Evolutionary conservation across 148 eudicot genomes (phyloP), one percentile per base, ranked within the genome.

Genomic region (Nepenthes mirabilis): DNA sequence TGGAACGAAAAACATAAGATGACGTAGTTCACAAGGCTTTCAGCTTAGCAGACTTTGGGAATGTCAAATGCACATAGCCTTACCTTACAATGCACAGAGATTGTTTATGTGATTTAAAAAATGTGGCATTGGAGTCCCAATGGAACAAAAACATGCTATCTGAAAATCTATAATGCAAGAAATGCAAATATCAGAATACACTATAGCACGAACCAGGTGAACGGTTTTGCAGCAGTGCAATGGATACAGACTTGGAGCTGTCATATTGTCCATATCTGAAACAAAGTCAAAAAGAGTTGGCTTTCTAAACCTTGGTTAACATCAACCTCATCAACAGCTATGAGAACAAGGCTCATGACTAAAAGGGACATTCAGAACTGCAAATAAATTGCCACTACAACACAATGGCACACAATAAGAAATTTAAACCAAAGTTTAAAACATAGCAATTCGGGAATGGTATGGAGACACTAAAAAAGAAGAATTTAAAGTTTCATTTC

Each of bases 191-290:
- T 55, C 47, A 57, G 65, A 68, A 60, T 32, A 23, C 50, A 69
- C 64, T 65, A 43, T 33, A 65, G 67, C 67, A 83, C 96, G 36
- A 65, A 93, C 98, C 87, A 93, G 73, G 79, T 93, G 96, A 68
- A 93, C 67, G 56, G 84, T 82, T 79, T 93, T 93, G 84, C 89
- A 80, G 52, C 80, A 85, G 67, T 86, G 96, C 79, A 82, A 67
- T 5, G 99, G 99, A 68, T 77, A 93, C 78, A 91, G 36, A 73
- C 82, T 68, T 52, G 72, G 84, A 65, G 74, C 52, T 52, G 58
- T 79, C 68, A 71, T 67, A 56, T 50, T 64, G 64, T 86, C 96
- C 99, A 93, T 93, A 47, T 59, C 82, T 77, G 71, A 61, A 65
- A 63, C 72, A 61, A 52, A 55, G 56, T 50, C 34, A 37, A 64